phyloP scores from a whole-genome alignment of 495 filamentous ascomycete genomes.

The Penicillium parvum region DNA sequence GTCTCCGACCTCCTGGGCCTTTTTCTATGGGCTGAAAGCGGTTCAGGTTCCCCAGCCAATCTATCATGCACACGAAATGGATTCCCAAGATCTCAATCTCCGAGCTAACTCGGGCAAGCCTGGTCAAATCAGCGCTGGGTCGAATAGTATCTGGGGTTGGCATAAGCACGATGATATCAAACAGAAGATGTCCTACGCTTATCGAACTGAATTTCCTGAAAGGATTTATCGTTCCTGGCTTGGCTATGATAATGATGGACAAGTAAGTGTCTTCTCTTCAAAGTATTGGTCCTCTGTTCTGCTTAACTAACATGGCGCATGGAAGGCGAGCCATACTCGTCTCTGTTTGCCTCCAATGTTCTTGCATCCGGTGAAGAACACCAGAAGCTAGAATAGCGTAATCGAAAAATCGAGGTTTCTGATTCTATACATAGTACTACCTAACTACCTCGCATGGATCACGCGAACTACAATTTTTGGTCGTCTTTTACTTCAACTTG shows the following conservation, averaged over 20 bases:
- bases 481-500: too few species aligned
- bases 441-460: too few species aligned
- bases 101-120: slow-evolving; percentile 55
- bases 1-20: slow-evolving; percentile 55
- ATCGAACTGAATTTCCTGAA: slow-evolving; percentile 46
- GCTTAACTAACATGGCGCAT: too few species aligned
- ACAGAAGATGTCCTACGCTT: slow-evolving; percentile 22
- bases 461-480: too few species aligned
- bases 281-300: too few species aligned
- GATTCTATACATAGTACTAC: too few species aligned
- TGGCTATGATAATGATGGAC: slow-evolving; percentile 48
- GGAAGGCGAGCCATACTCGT: too few species aligned
- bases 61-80: slow-evolving; percentile 48
- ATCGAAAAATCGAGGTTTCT: too few species aligned
- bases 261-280: too few species aligned
- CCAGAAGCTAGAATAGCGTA: too few species aligned
- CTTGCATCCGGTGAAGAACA: too few species aligned
- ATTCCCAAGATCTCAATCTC: slow-evolving; percentile 46
- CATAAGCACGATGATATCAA: slow-evolving; percentile 10
- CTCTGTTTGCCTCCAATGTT: too few species aligned
- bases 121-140: slow-evolving; percentile 2
- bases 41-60: slow-evolving; percentile 49
- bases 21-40: slow-evolving; percentile 63
- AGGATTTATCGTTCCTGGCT: slow-evolving; percentile 59
- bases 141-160: slow-evolving; percentile 10